Base-by-base conservation (phyloP, 2,329 filamentous ascomycete species). In the Trichoderma koningiopsis region DNA sequence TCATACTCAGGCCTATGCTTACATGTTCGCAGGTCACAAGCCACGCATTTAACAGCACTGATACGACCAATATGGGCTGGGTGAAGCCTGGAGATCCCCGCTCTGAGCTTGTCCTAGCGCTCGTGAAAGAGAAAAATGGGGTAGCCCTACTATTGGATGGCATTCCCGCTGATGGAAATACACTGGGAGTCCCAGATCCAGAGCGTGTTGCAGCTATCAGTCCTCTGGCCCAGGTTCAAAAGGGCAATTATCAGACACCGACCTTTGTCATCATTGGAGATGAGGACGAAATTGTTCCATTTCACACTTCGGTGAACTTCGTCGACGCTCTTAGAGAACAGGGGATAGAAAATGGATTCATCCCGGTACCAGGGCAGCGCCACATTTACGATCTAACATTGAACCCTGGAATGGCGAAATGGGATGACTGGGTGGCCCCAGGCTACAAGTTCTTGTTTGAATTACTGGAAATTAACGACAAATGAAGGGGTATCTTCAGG, bases 121-220 rank as follows among this genome's bases (percentile, higher is more conserved):
- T 72, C 3, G 59, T 73, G 35, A 72, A 74, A 40, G 72, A 74
- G 33, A 56, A 71, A 35, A 71, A 72, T 22, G 72, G 72, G 49
- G 71, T 74, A 69, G 71, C 72, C 11, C 52, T 74, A 19, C 71
- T 74, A 24, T 71, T 73, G 47, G 57, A 74, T 63, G 72, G 72
- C 2, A 37, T 71, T 4, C 70, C 72, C 0, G 2, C 64, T 13
- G 57, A 63, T 16, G 71, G 71, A 16, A 62, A 70, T 11, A 47
- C 68, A 19, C 52, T 73, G 1, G 63, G 59, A 24, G 68, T 53
- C 8, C 62, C 72, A 10, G 55, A 72, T 49, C 33, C 69, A 27
- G 29, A 63, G 16, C 71, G 69, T 6, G 71, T 70, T 19, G 68
- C 68, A 0, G 69, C 69, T 4, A 70, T 74, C 31, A 74, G 72